phyloP scores from a whole-genome alignment of 352 stramenopile species.

The Elongisporangium anandrum region DNA sequence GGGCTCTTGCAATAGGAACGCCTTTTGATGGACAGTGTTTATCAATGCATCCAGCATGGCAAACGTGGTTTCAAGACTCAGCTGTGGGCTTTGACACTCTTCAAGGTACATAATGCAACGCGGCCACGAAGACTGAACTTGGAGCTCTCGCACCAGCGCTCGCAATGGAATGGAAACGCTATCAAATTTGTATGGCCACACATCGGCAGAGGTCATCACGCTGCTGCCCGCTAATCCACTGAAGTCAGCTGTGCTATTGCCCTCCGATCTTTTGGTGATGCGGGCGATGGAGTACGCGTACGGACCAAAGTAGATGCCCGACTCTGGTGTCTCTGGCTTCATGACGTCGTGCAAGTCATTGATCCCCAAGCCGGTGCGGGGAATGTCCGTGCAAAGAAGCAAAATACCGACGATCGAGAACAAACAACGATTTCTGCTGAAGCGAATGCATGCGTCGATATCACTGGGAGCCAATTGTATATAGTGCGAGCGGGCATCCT shows the following conservation, averaged over 20 bases:
- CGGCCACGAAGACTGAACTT: constrained; percentile 21
- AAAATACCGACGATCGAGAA: constrained; percentile 31
- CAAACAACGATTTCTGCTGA: constrained; percentile 25
- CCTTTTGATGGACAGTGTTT: constrained; percentile 2
- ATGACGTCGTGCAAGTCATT: constrained; percentile 12
- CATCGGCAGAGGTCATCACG: constrained; percentile 6
- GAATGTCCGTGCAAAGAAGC: constrained; percentile 44
- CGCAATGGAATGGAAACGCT: constrained; percentile 26
- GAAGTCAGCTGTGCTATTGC: constrained; percentile 8
- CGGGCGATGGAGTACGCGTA: constrained; percentile 39
- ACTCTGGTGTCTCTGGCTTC: constrained; percentile 24
- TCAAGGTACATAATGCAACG: constrained; percentile 20
- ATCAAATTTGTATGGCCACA: constrained; percentile 39
- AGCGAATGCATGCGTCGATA: constrained; percentile 19
- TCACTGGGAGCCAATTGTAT: constrained; percentile 1
- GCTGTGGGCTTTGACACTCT: not conserved
- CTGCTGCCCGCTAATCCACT: constrained; percentile 11
- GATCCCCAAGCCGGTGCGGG: constrained; percentile 36
- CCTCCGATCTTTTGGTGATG: constrained; percentile 8
- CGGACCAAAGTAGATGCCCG: constrained; percentile 30
- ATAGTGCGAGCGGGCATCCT: not conserved
- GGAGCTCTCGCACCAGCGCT: constrained; percentile 11
- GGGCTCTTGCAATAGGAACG: constrained; percentile 1
- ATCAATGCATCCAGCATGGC: constrained; percentile 32
- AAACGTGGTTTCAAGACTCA: constrained; percentile 25